Percentiles rank a stretch among this genome's conserved stretches.
Conservation (phyloP, 2,329 filamentous ascomycete species). For the Fusarium ramigenum region DNA sequence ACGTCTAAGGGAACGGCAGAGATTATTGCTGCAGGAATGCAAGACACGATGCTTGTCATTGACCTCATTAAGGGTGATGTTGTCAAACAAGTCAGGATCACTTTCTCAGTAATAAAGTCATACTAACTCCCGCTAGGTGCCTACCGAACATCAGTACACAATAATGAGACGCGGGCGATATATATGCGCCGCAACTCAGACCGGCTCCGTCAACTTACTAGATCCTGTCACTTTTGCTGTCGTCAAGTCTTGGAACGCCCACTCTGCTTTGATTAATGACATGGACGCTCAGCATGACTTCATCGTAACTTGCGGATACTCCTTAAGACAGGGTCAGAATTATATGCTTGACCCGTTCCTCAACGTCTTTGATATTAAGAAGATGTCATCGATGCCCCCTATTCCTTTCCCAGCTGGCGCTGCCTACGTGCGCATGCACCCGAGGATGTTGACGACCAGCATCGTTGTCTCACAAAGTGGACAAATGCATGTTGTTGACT, state of each 20-base stretch:
- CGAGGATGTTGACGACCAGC: conserved; percentile 92
- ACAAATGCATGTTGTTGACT: conserved; percentile 93
- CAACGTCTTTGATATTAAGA: conserved; percentile 95
- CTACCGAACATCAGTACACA: conserved; percentile 80
- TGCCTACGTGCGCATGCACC: conserved; percentile 95
- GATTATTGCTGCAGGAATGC: conserved; percentile 86
- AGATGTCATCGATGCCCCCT: conserved; percentile 84
- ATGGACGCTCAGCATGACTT: conserved; percentile 98
- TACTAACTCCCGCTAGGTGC: conserved; percentile 61
- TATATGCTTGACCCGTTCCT: conserved; percentile 92
- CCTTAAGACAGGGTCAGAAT: conserved; percentile 75
- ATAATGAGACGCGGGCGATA: conserved; percentile 92
- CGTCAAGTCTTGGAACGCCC: conserved; percentile 89
- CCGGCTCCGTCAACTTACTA: conserved; percentile 84
- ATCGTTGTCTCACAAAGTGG: conserved; percentile 93
- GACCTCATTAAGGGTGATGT: conserved; percentile 77
- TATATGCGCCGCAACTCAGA: conserved; percentile 89
- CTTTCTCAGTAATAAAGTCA: not conserved
- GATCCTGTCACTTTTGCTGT: conserved; percentile 81
- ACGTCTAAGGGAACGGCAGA: conserved; percentile 85
- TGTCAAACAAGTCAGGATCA: conserved; percentile 65
- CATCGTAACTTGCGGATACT: conserved; percentile 94
- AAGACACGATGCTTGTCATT: conserved; percentile 84
- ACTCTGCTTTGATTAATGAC: conserved; percentile 88
- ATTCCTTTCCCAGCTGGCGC: conserved; percentile 93